Evolutionary conservation across 2,329 filamentous ascomycete species (phyloP).

Genomic region (Fusarium buxicola): DNA sequence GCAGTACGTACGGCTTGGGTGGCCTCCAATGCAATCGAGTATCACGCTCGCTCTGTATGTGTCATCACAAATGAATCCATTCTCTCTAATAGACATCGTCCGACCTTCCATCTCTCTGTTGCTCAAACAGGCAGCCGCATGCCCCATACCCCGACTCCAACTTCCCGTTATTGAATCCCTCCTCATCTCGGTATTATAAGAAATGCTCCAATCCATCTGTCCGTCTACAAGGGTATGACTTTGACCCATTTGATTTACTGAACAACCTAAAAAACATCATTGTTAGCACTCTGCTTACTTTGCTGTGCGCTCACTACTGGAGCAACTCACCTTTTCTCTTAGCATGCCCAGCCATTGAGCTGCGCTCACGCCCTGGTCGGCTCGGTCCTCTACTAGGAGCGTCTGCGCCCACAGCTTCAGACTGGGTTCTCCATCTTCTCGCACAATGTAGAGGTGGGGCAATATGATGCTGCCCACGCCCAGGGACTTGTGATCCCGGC

Average conservation of each 20-base stretch:
- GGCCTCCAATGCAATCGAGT: not conserved
- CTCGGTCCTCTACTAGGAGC: conserved; percentile 91
- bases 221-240: conserved; percentile 33
- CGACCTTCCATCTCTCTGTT: conserved; percentile 31
- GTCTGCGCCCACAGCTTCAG: conserved; percentile 98
- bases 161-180: conserved; percentile 33
- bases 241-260: conserved; percentile 45
- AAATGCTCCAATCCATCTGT: conserved; percentile 31
- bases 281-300: conserved; percentile 25
- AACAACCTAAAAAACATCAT: conserved; percentile 47
- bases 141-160: conserved; percentile 41
- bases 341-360: conserved; percentile 93
- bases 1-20: not conserved
- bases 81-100: conserved; percentile 45
- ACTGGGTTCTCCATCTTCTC: conserved; percentile 95
- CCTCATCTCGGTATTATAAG: conserved; percentile 42
- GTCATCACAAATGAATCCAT: conserved; percentile 36
- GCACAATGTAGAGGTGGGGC: conserved; percentile 91
- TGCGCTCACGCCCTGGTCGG: conserved; percentile 92
- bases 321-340: conserved; percentile 84
- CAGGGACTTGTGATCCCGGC: conserved; percentile 84
- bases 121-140: conserved; percentile 31
- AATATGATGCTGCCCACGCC: conserved; percentile 94
- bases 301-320: not conserved
- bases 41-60: conserved; percentile 6